Percentiles rank a stretch among this genome's conserved stretches.
Conservation (phyloP, 2,329 filamentous ascomycete species). For the Colletotrichum aenigma region DNA sequence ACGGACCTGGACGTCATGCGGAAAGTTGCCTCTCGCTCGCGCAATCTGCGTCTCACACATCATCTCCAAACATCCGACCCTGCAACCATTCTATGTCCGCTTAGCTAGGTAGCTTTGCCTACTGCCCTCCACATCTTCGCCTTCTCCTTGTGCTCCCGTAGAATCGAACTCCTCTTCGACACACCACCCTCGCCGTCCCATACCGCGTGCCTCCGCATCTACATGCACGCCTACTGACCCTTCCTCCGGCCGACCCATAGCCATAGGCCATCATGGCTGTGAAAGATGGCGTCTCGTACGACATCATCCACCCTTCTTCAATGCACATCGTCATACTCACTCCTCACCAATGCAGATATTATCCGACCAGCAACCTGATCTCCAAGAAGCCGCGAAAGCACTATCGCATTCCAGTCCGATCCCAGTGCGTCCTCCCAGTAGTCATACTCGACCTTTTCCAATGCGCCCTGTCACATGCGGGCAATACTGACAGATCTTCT, state of each 20-base stretch:
- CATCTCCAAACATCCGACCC: constrained; percentile 1
- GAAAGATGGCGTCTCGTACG: constrained; percentile 32
- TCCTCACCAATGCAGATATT: constrained; percentile 50
- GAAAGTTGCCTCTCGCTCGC: constrained; percentile 18
- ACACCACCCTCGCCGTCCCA: neutral
- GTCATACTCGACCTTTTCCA: neutral
- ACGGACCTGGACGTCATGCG: constrained; percentile 17
- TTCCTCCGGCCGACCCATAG: constrained; percentile 11
- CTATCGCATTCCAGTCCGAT: constrained; percentile 69
- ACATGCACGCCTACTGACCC: constrained; percentile 7
- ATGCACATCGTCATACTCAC: neutral
- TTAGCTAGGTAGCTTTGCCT: neutral
- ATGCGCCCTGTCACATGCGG: neutral
- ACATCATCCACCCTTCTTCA: neutral
- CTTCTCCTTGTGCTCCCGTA: neutral
- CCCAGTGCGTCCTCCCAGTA: constrained; percentile 50
- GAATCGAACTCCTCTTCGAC: neutral
- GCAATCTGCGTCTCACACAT: constrained; percentile 4
- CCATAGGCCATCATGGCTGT: constrained; percentile 54
- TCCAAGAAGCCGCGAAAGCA: constrained; percentile 66
- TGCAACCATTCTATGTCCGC: neutral
- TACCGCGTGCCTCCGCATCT: neutral
- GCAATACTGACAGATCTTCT: neutral
- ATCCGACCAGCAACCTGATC: constrained; percentile 70
- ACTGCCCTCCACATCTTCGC: neutral